phyloP scores from a whole-genome alignment of 1,284 basidiomycete genomes.

The Apiotrichum gamsii region DNA sequence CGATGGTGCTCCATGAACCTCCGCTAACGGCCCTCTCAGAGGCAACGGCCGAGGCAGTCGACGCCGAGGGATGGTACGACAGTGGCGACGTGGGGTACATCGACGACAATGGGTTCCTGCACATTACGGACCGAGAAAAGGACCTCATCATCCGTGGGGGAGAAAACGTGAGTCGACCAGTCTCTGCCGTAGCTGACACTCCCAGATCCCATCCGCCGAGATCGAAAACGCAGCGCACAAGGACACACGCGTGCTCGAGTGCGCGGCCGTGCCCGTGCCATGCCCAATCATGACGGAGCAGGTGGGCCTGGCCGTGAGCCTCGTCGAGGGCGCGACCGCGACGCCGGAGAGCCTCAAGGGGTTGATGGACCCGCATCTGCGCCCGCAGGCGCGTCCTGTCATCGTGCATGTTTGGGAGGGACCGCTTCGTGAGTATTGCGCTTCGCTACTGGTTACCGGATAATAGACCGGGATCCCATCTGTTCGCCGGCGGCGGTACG shows the following conservation, averaged over 20 bases:
- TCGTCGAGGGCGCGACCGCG: conserved; percentile 11
- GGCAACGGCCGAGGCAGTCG: conserved; percentile 6
- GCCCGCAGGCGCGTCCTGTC: neutral
- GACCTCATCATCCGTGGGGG: conserved; percentile 44
- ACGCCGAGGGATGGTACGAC: conserved; percentile 36
- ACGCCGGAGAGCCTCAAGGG: conserved; percentile 4
- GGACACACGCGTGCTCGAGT: conserved; percentile 30
- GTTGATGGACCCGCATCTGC: neutral
- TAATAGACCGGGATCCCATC: neutral
- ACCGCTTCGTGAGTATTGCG: neutral
- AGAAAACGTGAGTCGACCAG: conserved; percentile 23
- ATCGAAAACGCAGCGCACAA: conserved; percentile 39
- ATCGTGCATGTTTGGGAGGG: neutral
- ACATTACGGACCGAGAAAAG: conserved; percentile 31
- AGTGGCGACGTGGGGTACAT: conserved; percentile 35
- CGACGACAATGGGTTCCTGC: conserved; percentile 35
- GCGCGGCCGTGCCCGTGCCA: conserved; percentile 34
- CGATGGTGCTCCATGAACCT: neutral
- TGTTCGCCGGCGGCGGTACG: neutral
- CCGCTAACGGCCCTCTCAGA: neutral
- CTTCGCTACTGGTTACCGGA: neutral
- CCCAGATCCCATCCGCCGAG: conserved; percentile 30
- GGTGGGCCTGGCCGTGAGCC: conserved; percentile 30
- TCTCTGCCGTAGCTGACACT: neutral
- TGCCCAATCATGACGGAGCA: conserved; percentile 30